Base-by-base conservation (phyloP, 2,329 filamentous ascomycete genomes). In the Aspergillus phoenicis region DNA sequence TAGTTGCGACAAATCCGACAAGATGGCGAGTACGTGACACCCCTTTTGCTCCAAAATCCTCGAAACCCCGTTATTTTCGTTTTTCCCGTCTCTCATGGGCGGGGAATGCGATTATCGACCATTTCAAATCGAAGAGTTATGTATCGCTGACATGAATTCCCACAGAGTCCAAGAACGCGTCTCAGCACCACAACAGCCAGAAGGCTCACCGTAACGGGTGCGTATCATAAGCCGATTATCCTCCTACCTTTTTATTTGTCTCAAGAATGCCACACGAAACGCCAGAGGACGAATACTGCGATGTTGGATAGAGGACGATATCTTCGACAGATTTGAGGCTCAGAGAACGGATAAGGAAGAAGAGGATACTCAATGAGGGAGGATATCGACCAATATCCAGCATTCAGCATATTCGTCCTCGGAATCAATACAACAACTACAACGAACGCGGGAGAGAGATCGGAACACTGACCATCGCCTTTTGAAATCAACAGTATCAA, bases 141-240 rank as follows among this genome's bases (percentile, higher is more conserved):
- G 41, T 22, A 58, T 67, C 59, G 62, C 73, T 76, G 66, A 76
- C 68, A 58, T 66, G 53, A 62, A 56, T 71, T 56, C 65, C 61
- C 62, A 61, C 80, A 97, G 93, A 98, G 88, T 98, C 95, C 78
- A 98, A 98, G 93, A 98, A 98, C 90, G 96, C 92, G 85, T 97
- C 94, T 78, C 94, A 98, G 88, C 93, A 97, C 86, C 97, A 97
- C 85, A 91, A 95, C 89, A 88, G 87, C 82, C 91, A 91, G 87
- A 99, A 99, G 91, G 93, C 93, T 85, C 95, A 99, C 90, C 89
- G 90, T 81, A 99, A 99, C 87, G 95, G 95, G 94, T 97, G 90
- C 76, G 89, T 85, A 68, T 61, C 5, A 68, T 38, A 36, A 6
- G 33, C 56, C 62, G 63, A 62, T 64, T 15, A 13, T 13, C 30